Evolutionary conservation across 2,329 filamentous ascomycete species (phyloP).

Genomic region (Beauveria scarabaeidicola): DNA sequence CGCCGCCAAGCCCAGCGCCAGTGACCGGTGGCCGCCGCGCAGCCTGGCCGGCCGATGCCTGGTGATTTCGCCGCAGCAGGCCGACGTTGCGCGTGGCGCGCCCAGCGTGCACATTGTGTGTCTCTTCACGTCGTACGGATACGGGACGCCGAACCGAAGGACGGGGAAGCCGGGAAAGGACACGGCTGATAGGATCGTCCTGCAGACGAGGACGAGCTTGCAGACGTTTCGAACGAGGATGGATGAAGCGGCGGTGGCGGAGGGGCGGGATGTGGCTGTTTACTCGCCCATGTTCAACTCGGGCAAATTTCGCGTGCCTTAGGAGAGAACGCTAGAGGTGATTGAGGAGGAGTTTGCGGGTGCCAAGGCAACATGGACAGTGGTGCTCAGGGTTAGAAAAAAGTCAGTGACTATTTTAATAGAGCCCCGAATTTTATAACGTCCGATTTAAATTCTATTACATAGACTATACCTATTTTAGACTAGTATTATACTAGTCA

Average conservation of each 20-base stretch:
- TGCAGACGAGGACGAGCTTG: slow-evolving; percentile 15
- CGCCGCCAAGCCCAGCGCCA: slow-evolving; percentile 12
- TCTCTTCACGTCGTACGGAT: slow-evolving; percentile 18
- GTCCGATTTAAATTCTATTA: no score
- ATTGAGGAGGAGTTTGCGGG: slow-evolving; percentile 8
- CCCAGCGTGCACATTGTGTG: slow-evolving; percentile 17
- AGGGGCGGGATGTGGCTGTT: slow-evolving; percentile 1
- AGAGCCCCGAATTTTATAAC: no score
- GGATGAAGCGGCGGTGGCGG: neutral
- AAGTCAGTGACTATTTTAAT: no score
- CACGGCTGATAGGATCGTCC: slow-evolving; percentile 11
- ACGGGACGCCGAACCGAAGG: slow-evolving; percentile 10
- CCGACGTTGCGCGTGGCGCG: slow-evolving; percentile 16
- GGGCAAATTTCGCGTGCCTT: slow-evolving; percentile 17
- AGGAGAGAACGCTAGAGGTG: slow-evolving; percentile 14
- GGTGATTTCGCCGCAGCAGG: slow-evolving; percentile 21
- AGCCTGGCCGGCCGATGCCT: slow-evolving; percentile 20
- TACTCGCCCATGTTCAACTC: slow-evolving; percentile 20
- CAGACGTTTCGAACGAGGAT: slow-evolving; percentile 13
- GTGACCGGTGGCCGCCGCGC: slow-evolving; percentile 13
- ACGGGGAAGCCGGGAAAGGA: slow-evolving; percentile 15
- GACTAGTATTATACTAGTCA: no score
- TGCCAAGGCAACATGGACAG: neutral
- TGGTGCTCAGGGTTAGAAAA: no score
- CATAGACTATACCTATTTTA: no score